A percentile compares a stretch with the other conserved stretches of the same genome.
Evolutionary conservation across 2,329 filamentous ascomycete species (phyloP).

Genomic region (Lasiodiplodia sp.): DNA sequence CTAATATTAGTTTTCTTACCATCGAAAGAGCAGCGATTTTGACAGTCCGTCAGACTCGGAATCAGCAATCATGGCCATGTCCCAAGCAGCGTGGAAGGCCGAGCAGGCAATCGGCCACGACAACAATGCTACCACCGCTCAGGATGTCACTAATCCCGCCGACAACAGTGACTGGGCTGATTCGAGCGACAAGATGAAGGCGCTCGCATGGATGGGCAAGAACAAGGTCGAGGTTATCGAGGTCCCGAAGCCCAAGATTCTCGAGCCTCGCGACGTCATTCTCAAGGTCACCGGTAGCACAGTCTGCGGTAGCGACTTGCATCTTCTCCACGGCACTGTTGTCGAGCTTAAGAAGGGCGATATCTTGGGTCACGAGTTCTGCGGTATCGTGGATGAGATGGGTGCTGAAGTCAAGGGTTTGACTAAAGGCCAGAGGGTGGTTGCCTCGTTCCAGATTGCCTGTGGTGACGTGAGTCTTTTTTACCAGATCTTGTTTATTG

Average conservation of each 20-base stretch:
- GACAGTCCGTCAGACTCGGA: background rate
- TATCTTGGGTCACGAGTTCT: slow-evolving; percentile 61
- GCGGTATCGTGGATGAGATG: slow-evolving; percentile 57
- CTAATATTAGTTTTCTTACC: background rate
- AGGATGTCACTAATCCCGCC: slow-evolving; percentile 63
- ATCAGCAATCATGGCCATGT: slow-evolving; percentile 58
- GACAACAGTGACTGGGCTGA: slow-evolving; percentile 47
- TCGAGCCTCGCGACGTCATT: slow-evolving; percentile 80
- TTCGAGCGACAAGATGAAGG: slow-evolving; percentile 73
- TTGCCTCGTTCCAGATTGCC: slow-evolving; percentile 87
- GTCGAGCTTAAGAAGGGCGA: slow-evolving; percentile 60
- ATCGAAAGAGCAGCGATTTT: background rate
- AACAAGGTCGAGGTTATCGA: slow-evolving; percentile 76
- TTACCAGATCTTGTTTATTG: background rate
- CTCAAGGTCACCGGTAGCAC: slow-evolving; percentile 75
- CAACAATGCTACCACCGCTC: slow-evolving; percentile 68
- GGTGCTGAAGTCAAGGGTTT: slow-evolving; percentile 53
- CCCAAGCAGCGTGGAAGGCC: slow-evolving; percentile 70
- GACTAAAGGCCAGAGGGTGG: slow-evolving; percentile 66
- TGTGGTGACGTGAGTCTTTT: slow-evolving; percentile 48
- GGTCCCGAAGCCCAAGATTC: slow-evolving; percentile 72
- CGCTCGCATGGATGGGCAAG: slow-evolving; percentile 79
- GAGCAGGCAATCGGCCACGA: slow-evolving; percentile 75
- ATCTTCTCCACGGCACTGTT: slow-evolving; percentile 60
- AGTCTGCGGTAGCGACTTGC: slow-evolving; percentile 67